phyloP scores from a whole-genome alignment of 306 rosid species.

The Ammopiptanthus mongolicus region DNA sequence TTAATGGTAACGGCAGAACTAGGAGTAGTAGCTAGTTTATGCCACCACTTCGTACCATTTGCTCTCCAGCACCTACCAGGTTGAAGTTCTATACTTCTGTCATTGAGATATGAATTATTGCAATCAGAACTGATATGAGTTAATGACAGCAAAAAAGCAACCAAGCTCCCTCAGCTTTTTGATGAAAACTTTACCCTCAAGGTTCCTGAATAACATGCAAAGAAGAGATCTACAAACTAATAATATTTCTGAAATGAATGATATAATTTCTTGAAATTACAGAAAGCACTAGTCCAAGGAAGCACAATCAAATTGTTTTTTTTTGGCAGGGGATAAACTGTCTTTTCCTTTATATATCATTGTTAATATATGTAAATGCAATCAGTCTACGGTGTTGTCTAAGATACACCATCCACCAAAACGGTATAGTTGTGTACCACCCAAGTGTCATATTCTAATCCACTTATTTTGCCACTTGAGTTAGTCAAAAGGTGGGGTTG shows the following conservation, averaged over 20 bases:
- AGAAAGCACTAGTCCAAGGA: not conserved
- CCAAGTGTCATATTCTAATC: too few relatives aligned
- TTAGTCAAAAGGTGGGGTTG: too few relatives aligned
- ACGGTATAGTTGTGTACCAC: too few relatives aligned
- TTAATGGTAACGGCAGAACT: constrained; percentile 20
- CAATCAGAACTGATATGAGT: constrained; percentile 44
- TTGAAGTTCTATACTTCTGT: constrained; percentile 41
- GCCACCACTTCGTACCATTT: constrained; percentile 85
- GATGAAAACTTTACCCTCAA: not conserved
- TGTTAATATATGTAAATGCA: not conserved
- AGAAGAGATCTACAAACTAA: not conserved
- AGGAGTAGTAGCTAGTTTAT: constrained; percentile 20
- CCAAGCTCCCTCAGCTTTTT: not conserved
- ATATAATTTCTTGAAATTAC: not conserved
- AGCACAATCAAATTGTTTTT: not conserved
- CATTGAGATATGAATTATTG: constrained; percentile 26
- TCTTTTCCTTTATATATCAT: not conserved
- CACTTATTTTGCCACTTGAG: too few relatives aligned
- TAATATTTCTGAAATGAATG: not conserved
- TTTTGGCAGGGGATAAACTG: not conserved
- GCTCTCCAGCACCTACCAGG: constrained; percentile 76
- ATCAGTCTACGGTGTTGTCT: too few relatives aligned
- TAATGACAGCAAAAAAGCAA: constrained; percentile 2
- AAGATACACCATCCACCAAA: too few relatives aligned
- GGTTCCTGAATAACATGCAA: not conserved